phyloP scores from a whole-genome alignment of 2,329 filamentous ascomycete species.

The Bipolaris zeicola region DNA sequence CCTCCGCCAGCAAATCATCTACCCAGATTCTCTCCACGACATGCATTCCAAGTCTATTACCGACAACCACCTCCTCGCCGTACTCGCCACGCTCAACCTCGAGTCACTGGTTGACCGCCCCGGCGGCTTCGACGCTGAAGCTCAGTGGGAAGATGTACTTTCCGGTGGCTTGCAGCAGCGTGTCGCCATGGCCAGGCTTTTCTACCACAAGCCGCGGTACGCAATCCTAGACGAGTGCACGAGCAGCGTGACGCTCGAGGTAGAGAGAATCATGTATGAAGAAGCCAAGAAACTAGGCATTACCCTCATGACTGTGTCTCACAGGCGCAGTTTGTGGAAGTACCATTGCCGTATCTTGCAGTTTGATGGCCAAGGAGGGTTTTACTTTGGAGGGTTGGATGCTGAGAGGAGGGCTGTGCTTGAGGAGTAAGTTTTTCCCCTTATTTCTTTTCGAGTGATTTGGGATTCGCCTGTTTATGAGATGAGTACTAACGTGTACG shows the following conservation, averaged over 20 bases:
- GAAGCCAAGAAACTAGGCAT: constrained; percentile 90
- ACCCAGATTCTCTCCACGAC: constrained; percentile 85
- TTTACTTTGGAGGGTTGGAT: constrained; percentile 87
- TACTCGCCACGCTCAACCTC: constrained; percentile 80
- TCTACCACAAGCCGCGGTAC: constrained; percentile 91
- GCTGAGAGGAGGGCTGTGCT: constrained; percentile 82
- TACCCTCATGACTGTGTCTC: constrained; percentile 95
- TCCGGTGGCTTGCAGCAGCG: constrained; percentile 93
- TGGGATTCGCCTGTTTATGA: no score
- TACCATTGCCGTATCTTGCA: constrained; percentile 95
- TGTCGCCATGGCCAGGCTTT: constrained; percentile 92
- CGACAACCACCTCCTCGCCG: constrained; percentile 76
- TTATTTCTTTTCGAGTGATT: no score
- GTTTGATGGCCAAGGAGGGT: constrained; percentile 93
- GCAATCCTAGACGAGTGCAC: constrained; percentile 98
- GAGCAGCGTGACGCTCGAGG: constrained; percentile 90
- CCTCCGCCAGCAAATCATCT: constrained; percentile 95
- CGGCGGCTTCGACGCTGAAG: constrained; percentile 88
- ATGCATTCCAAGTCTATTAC: constrained; percentile 85
- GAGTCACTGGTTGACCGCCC: constrained; percentile 80
- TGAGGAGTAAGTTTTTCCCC: constrained; percentile 69
- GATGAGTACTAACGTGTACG: constrained; percentile 19
- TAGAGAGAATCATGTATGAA: constrained; percentile 96
- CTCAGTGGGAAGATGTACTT: constrained; percentile 94
- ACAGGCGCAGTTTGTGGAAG: constrained; percentile 90